Base-by-base conservation (phyloP, 106 monocot species). In the Apostasia shenzhenica region DNA sequence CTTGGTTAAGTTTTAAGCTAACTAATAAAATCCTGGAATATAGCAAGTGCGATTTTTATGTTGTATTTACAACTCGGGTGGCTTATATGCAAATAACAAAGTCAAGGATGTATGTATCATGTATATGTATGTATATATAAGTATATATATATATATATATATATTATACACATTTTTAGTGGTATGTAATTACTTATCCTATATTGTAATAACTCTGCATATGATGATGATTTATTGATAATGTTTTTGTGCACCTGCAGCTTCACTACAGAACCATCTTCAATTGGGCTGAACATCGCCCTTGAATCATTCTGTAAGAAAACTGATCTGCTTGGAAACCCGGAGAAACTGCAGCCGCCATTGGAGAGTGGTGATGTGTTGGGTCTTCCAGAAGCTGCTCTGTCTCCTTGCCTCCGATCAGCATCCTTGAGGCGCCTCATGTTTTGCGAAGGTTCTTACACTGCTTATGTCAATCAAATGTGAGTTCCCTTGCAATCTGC, bases 251-350 rank as follows among this genome's bases (percentile, higher is more conserved):
- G 8, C 14, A 43, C 40, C 11, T 74, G 67, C 79, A 89, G 89
- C 68, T 80, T 85, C 12, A 73, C 85, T 40, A 82, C 71, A 4
- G 89, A 89, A 4, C 74, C 76, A 47, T 63, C 67, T 37, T 82
- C 89, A 0, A 9, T 59, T 41, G 75, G 82, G 38, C 67, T 89
- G 57, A 89, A 89, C 45, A 49, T 69, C 46, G 89, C 82, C 12
- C 79, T 85, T 8, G 78, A 80, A 43, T 70, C 57, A 4, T 41
- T 80, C 13, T 77, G 69, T 55, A 6, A 40, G 8, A 66, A 72
- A 56, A 39, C 68, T 13, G 57, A 73, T 42, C 5, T 6, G 5
- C 37, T 39, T 2, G 56, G 3, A 14, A 70, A 75, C 0, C 63
- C 70, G 0, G 66, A 55, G 3, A 46, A 63, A 7, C 1, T 49